A percentile compares a stretch with the other conserved stretches of the same genome.
Conservation (phyloP, 257 asterid genomes). For the Forsythia suspensa region DNA sequence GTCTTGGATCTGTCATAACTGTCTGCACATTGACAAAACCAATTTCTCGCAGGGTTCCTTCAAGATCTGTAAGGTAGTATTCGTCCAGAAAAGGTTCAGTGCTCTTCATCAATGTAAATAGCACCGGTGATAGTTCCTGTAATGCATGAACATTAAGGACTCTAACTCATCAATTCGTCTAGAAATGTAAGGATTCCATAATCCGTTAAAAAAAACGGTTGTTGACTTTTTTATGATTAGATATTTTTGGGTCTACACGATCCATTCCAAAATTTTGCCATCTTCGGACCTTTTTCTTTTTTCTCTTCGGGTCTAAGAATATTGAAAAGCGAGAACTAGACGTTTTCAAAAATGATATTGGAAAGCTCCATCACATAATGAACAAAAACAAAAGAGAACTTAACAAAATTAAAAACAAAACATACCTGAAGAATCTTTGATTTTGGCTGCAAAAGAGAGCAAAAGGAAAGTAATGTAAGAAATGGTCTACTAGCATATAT, state of each 20-base stretch:
- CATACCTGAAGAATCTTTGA: constrained; percentile 94
- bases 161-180: neutral
- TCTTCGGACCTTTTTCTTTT: neutral
- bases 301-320: neutral
- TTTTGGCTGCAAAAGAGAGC: constrained; percentile 71
- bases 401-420: neutral
- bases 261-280: neutral
- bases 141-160: constrained; percentile 3
- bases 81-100: constrained; percentile 91
- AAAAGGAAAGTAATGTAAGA: constrained; percentile 22
- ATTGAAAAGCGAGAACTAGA: neutral
- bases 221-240: neutral
- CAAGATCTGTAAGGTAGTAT: constrained; percentile 82
- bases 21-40: constrained; percentile 65
- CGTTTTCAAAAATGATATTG: neutral
- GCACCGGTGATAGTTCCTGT: constrained; percentile 83
- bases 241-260: neutral
- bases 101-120: constrained; percentile 93
- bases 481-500: constrained; percentile 8
- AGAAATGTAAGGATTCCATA: neutral
- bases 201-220: neutral
- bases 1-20: constrained; percentile 82
- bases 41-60: constrained; percentile 48
- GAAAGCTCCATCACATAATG: neutral
- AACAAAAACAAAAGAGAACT: neutral